Evolutionary conservation across 148 eudicot species (phyloP).

Genomic region (Chenopodium formosanum): DNA sequence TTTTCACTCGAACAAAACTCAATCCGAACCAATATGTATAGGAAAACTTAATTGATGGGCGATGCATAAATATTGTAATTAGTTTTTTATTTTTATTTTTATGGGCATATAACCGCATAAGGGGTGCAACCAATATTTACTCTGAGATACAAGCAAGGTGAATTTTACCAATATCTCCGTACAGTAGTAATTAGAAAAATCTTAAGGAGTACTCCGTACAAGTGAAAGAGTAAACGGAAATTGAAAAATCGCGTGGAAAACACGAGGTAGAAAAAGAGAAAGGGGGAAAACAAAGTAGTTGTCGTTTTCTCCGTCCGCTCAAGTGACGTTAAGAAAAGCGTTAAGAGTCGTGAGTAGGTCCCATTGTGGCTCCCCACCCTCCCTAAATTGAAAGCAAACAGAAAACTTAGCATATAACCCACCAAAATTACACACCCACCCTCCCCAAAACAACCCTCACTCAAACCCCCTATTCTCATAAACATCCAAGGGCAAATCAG

Average conservation of each 20-base stretch:
- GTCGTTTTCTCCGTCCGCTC: constrained; percentile 21
- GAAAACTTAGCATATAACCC: constrained; percentile 1
- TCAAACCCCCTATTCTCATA: too few species aligned
- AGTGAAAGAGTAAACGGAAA: neutral
- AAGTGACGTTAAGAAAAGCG: constrained; percentile 20
- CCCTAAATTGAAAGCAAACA: neutral
- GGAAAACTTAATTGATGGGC: too few species aligned
- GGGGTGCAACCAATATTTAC: too few species aligned
- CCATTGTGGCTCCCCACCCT: neutral
- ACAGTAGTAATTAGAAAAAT: too few species aligned
- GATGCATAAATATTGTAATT: too few species aligned
- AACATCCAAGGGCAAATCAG: constrained; percentile 7
- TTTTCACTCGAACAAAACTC: too few species aligned
- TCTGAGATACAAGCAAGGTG: too few species aligned
- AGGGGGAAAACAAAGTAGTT: neutral
- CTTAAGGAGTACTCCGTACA: too few species aligned
- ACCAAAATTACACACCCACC: neutral
- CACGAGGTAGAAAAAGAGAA: neutral
- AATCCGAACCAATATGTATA: too few species aligned
- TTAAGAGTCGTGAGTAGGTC: constrained; percentile 13
- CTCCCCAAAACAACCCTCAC: constrained; percentile 7
- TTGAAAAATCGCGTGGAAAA: neutral
- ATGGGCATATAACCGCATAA: too few species aligned
- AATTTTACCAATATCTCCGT: too few species aligned
- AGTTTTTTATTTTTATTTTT: too few species aligned